Base-by-base conservation (phyloP, 163 green algal genomes). In the Scenedesmus sp. region DNA sequence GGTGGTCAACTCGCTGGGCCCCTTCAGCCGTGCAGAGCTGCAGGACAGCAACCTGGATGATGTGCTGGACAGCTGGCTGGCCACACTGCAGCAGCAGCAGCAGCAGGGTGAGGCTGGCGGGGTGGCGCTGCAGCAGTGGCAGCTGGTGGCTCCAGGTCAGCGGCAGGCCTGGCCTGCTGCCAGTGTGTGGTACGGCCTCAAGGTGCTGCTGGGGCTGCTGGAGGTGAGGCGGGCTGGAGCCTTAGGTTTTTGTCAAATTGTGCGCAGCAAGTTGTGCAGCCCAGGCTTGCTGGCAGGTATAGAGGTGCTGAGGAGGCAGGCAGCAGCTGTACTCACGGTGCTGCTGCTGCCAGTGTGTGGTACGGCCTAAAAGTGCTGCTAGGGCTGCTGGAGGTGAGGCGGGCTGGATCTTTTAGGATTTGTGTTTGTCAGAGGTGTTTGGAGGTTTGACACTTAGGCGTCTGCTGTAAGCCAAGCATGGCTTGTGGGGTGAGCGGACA, bases 131-230 rank as follows among this genome's bases (percentile, higher is more conserved):
- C 77, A 15, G 26, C 70, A 77, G 55, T 86, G 23, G 52, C 73
- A 74, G 54, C 57, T 91, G 56, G 62, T 91, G 64, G 74, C 10
- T 23, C 52, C 18, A 13, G 56, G 57, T 52, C 74, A 91, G 56
- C 81, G 26, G 10, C 87, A 91, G 76, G 23, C 46, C 8, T 91
- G 87, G 87, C 67, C 73, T 18, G 52, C 13, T 57, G 55, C 18
- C 2, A 60, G 66, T n/a, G 76, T 91, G 57, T 91, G 87, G 87
- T 62, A 60, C 54, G 87, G 57, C 7, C 57, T 91, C 26, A 79
- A 91, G 18, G n/a, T 76, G 46, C 57, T 91, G 87, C 87, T 91
- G 62, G 87, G 87, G 12, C n/a, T 91, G 87, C 55, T 91, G 74
- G 26, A 91, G 87, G 87, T 91, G 66, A 46, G 87, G 23, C 70